Evolutionary conservation across 306 rosid species (phyloP).

Genomic region (Ormosia semicastrata): DNA sequence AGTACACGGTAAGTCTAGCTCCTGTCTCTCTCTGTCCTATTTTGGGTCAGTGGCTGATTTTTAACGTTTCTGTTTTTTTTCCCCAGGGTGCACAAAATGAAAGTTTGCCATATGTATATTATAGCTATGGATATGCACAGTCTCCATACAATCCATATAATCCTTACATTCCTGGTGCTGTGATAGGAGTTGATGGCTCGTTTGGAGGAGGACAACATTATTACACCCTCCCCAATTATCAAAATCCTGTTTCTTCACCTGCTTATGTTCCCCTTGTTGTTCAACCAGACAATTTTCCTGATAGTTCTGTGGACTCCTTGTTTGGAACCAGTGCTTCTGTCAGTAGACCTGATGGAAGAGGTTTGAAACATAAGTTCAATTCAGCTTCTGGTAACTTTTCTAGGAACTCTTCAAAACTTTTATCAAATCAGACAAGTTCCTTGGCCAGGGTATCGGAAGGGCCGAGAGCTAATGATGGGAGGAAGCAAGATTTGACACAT

Average conservation of each 20-base stretch:
- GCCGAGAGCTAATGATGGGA: conserved; percentile 55
- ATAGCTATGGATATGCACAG: conserved; percentile 93
- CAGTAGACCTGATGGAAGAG: conserved; percentile 68
- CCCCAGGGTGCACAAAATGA: conserved; percentile 85
- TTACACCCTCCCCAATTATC: conserved; percentile 65
- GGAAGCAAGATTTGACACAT: conserved; percentile 55
- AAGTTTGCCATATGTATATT: conserved; percentile 78
- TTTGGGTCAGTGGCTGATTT: neutral
- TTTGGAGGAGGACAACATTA: conserved; percentile 68
- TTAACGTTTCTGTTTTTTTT: conserved; percentile 15
- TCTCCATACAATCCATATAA: conserved; percentile 95
- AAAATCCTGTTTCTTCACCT: conserved; percentile 60
- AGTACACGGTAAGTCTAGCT: conserved; percentile 54
- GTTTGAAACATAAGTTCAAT: conserved; percentile 54
- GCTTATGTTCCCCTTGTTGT: conserved; percentile 68
- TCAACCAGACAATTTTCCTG: conserved; percentile 61
- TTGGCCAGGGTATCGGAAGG: conserved; percentile 66
- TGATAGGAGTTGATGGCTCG: conserved; percentile 77
- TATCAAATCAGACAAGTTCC: conserved; percentile 59
- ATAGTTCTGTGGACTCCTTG: conserved; percentile 55
- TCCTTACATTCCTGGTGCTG: conserved; percentile 94
- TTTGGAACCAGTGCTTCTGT: conserved; percentile 52
- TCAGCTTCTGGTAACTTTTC: conserved; percentile 63
- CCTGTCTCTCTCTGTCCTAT: neutral
- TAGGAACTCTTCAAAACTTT: conserved; percentile 53